Percentiles rank a stretch among this genome's conserved stretches.
These are phyloP conservation scores for Cyclocybe cylindracea DNA, from an alignment of 768 basidiomycete genomes.

Conservation along the genomic window DNA sequence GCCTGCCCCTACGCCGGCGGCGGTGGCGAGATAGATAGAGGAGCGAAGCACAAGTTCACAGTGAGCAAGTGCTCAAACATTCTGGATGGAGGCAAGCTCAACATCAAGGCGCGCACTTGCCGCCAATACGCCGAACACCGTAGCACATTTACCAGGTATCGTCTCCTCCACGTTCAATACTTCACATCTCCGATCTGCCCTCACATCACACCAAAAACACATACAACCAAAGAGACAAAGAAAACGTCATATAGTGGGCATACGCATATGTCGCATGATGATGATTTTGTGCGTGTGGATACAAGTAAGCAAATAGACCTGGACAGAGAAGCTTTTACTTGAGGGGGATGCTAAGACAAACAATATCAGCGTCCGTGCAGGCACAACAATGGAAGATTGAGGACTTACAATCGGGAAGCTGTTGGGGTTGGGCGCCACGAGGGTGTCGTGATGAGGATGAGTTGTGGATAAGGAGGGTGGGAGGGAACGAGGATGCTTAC, in stretches of 20 bases:
- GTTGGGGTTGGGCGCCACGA: conserved; percentile 6
- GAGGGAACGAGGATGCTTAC: conserved; percentile 41
- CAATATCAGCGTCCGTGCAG: conserved; percentile 13
- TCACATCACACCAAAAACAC: not conserved
- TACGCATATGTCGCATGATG: conserved; percentile 25
- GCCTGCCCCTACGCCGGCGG: not conserved
- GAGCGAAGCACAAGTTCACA: too few species aligned
- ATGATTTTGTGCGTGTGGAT: conserved; percentile 23
- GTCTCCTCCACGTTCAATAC: not conserved
- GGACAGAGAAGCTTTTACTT: conserved; percentile 60
- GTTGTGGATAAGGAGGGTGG: not conserved
- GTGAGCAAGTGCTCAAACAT: too few species aligned
- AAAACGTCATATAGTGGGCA: conserved; percentile 15
- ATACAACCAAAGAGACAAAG: conserved; percentile 29
- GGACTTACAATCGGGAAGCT: conserved; percentile 76
- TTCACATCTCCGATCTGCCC: not conserved
- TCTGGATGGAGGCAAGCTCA: too few species aligned
- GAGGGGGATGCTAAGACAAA: conserved; percentile 77
- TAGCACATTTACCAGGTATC: not conserved
- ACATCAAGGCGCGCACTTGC: too few species aligned
- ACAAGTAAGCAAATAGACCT: conserved; percentile 19
- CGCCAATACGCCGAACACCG: too few species aligned
- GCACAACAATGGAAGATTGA: not conserved
- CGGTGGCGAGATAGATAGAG: not conserved
- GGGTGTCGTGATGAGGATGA: conserved; percentile 9